Evolutionary conservation across 257 asterid genomes (phyloP).

Genomic region (Ligustrum vulgare): DNA sequence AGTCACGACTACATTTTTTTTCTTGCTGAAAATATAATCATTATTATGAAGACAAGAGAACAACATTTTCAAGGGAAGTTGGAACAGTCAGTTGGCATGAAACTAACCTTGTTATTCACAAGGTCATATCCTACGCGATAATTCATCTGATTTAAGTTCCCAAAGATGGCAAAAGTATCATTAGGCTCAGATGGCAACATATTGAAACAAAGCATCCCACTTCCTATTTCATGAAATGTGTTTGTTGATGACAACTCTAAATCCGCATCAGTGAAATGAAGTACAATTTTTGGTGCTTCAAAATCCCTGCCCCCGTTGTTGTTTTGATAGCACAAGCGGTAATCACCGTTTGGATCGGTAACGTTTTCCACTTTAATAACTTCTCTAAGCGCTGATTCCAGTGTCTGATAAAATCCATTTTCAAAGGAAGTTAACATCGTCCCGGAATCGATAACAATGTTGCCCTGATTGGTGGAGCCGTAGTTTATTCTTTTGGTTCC

Average conservation of each 20-base stretch:
- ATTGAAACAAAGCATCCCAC: slow-evolving; percentile 40
- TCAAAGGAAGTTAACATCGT: slow-evolving; percentile 47
- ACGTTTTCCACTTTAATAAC: slow-evolving; percentile 15
- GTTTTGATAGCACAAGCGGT: slow-evolving; percentile 34
- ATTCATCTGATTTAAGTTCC: slow-evolving; percentile 50
- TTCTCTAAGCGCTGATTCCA: slow-evolving; percentile 22
- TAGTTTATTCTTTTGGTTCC: slow-evolving; percentile 13
- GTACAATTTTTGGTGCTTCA: slow-evolving; percentile 24
- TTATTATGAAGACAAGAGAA: no score
- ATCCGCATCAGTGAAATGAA: slow-evolving; percentile 53
- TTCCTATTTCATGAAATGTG: slow-evolving; percentile 37
- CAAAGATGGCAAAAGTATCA: slow-evolving; percentile 30
- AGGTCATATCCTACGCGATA: slow-evolving; percentile 59
- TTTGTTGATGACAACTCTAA: slow-evolving; percentile 29
- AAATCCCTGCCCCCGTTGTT: neutral
- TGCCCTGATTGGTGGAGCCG: slow-evolving; percentile 4
- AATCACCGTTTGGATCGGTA: neutral
- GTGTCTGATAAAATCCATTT: slow-evolving; percentile 20
- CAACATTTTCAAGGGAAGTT: no score
- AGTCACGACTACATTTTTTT: no score
- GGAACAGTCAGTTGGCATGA: slow-evolving; percentile 43
- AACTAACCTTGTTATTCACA: slow-evolving; percentile 26
- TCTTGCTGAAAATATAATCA: no score
- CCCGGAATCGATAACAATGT: slow-evolving; percentile 65
- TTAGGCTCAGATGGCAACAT: slow-evolving; percentile 14